Evolutionary conservation across 2,329 filamentous ascomycete genomes (phyloP), one percentile per base, ranked within the genome.

Genomic region (Clonostachys byssicola): DNA sequence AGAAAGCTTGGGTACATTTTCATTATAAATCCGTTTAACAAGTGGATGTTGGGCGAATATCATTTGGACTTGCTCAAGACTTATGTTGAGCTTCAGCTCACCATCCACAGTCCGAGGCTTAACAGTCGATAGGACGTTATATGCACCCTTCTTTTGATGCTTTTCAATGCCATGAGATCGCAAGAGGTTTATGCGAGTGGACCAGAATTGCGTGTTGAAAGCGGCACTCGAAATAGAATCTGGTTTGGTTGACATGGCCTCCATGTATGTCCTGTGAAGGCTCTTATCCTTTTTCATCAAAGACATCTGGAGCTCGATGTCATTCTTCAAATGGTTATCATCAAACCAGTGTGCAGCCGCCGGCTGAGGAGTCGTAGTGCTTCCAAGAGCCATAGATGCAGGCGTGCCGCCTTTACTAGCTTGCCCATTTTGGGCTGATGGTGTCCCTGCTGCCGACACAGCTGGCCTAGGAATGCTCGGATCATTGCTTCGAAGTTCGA

Each of bases 141-240:
- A 96, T 5, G 90, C 84, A 6, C 92, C 94, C 54, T 88, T 86
- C 56, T 85, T 87, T 70, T 99, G 95, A 49, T 82, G 84, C 47
- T 81, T 84, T 66, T 97, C 91, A 42, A 96, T 94, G 2, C 91
- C 92, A 68, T 96, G 89, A 0, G 92, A 88, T 12, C 94, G 87
- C 33, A 99, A 77, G 34, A 96, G 73, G 62, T 90, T 90, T 42
- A 92, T 80, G 42, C 95, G 80, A 3, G 90, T 89, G 2, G 90
- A 89, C 94, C 94, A 99, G 70, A 99, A 99, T 63, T 96, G 92
- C 2, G 83, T 76, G 55, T 92, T 91, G 65, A 97, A 96, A 41
- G 91, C 86, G 2, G 81, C 80, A 30, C 87, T 83, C 0, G 86
- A 86, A 51, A 97, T 86, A 3, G 87, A 85, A 8, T 92, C 87